Evolutionary conservation across 441 rosid genomes (phyloP), one percentile per base, ranked within the genome.

Genomic region (Populus hybrid): DNA sequence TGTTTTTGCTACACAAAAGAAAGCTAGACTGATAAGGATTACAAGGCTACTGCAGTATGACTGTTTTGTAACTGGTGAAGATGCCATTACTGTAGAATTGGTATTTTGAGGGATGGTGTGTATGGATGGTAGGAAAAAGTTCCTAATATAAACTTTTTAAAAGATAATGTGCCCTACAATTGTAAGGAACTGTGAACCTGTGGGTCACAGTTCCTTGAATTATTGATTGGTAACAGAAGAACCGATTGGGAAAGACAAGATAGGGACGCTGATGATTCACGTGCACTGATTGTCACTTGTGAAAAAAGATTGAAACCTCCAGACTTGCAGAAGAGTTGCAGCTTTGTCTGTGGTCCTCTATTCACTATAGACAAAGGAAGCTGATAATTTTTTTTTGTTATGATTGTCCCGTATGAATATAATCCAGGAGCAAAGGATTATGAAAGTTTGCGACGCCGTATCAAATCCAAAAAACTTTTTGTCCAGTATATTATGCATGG

Each of bases 151-250:
- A 35, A 32, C 14, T 8, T 24, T 21, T 30, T 68, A 76, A 69
- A 57, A 67, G 69, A 61, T 24, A 65, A 24, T 61, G 76, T 69
- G 68, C 64, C 74, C 74, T 59, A 0, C 20, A 69, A 32, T 34
- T 68, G 21, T 6, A 75, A 26, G 50, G 46, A 67, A 50, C 7
- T 18, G 21, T 18, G 46, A 8, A 42, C 28, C 3, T 42, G 69
- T 78, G 67, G 67, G 72, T 36, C 36, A 42, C 9, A 23, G 32
- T 14, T 18, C 40, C 38, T 63, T 67, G 69, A 78, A 72, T 73
- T 73, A 79, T 82, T 80, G 75, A 71, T 42, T 59, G 73, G 66
- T 10, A 67, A 40, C 30, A 23, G 66, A 16, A 1, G 46, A 66
- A 32, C 3, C 30, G 46, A 26, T 32, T 72, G 57, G 57, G 46